Conservation (phyloP, 1,284 basidiomycete genomes). For the Cutaneotrichosporon sp. region DNA sequence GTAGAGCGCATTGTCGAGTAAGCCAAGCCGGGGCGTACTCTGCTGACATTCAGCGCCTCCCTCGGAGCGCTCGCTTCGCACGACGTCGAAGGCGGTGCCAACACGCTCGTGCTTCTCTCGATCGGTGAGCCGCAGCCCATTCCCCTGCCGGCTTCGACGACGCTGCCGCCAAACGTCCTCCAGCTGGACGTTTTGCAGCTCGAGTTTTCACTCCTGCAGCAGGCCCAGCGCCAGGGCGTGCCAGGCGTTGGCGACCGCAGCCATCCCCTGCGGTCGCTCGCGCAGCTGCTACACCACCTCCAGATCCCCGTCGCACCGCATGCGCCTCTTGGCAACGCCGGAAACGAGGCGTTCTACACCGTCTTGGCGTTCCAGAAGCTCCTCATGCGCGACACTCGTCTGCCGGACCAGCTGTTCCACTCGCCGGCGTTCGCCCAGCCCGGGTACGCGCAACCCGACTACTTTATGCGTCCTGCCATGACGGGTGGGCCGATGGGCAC, state of each 20-base stretch:
- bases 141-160: conserved; percentile 27
- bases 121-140: conserved; percentile 53
- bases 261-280: conserved; percentile 33
- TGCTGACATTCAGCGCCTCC: conserved; percentile 50
- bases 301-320: conserved; percentile 44
- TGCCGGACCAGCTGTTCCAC: conserved; percentile 36
- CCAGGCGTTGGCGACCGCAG: conserved; percentile 35
- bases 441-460: conserved; percentile 2
- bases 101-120: conserved; percentile 68
- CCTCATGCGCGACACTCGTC: conserved; percentile 42
- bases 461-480: conserved; percentile 4
- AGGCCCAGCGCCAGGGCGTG: conserved; percentile 35
- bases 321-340: conserved; percentile 46
- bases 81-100: conserved; percentile 66
- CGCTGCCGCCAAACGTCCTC: conserved; percentile 67
- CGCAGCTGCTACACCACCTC: conserved; percentile 36
- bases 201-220: conserved; percentile 37
- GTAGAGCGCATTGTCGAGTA: conserved; percentile 64
- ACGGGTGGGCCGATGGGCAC: background rate
- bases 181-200: conserved; percentile 57
- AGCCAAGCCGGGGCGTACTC: conserved; percentile 12
- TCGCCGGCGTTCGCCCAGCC: conserved; percentile 14
- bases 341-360: conserved; percentile 49
- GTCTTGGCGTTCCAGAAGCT: conserved; percentile 48
- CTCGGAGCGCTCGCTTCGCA: conserved; percentile 67